Percentiles rank a stretch among this genome's conserved stretches.
Conservation (phyloP, 345 rosid genomes). For the Salix koriyanagi region DNA sequence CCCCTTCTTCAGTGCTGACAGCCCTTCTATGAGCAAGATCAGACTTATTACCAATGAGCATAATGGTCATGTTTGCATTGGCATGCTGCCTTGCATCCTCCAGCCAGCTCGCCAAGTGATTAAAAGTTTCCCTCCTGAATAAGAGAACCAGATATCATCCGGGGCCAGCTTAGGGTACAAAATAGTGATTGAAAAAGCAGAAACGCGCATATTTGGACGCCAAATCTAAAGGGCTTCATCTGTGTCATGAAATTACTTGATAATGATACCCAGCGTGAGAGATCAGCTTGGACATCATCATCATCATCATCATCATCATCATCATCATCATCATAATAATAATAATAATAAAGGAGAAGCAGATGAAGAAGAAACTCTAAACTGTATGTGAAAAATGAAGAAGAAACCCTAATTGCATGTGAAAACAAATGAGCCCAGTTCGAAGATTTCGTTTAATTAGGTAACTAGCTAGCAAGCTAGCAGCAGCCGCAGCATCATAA, state of each 20-base stretch:
- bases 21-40: slow-evolving; percentile 98
- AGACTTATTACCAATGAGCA: slow-evolving; percentile 90
- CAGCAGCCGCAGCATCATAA: too few species aligned
- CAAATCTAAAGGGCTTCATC: background rate
- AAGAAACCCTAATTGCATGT: too few species aligned
- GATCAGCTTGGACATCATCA: background rate
- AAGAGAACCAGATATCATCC: background rate
- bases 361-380: too few species aligned
- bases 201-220: background rate
- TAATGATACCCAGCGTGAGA: background rate
- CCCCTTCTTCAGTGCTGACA: slow-evolving; percentile 91
- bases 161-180: too few species aligned
- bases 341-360: too few species aligned
- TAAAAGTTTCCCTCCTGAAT: slow-evolving; percentile 87
- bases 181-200: background rate
- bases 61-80: slow-evolving; percentile 93
- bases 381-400: too few species aligned
- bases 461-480: too few species aligned
- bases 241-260: too few species aligned
- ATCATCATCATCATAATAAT: too few species aligned
- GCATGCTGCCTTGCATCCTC: slow-evolving; percentile 99
- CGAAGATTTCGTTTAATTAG: background rate
- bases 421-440: too few species aligned
- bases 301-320: too few species aligned
- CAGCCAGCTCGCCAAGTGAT: slow-evolving; percentile 94